Conservation (phyloP, 768 basidiomycete genomes). For the Hypholoma sublateritium region DNA sequence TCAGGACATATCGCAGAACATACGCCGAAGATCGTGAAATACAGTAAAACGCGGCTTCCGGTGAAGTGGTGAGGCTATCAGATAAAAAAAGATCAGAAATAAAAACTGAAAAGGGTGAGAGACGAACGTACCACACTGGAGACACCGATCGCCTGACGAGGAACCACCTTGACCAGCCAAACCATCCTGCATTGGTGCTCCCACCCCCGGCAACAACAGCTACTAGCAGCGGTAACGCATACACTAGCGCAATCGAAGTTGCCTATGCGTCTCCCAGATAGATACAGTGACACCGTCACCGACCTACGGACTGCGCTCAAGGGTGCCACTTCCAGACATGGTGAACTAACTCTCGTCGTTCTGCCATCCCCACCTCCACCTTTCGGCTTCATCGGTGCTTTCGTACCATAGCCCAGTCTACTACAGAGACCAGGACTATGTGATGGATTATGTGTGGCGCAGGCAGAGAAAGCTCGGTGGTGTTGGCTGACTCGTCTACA, state of each 20-base stretch:
- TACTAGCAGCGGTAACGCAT: not conserved
- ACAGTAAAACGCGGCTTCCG: too few species aligned
- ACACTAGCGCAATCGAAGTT: not conserved
- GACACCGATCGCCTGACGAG: too few species aligned
- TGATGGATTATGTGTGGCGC: not conserved
- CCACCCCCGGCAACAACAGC: not conserved
- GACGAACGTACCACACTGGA: too few species aligned
- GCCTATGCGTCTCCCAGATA: not conserved
- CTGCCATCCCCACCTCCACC: not conserved
- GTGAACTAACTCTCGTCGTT: too few species aligned
- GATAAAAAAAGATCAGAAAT: too few species aligned
- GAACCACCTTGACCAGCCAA: conserved; percentile 4
- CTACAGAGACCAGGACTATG: conserved; percentile 17
- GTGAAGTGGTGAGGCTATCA: too few species aligned
- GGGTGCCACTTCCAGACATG: not conserved
- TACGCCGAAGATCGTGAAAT: too few species aligned
- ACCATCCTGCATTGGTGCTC: not conserved
- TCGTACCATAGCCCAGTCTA: conserved; percentile 13
- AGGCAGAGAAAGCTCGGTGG: not conserved
- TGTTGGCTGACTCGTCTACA: not conserved
- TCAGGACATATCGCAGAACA: too few species aligned
- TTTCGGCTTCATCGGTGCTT: not conserved
- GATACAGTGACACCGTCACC: not conserved
- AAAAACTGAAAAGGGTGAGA: too few species aligned
- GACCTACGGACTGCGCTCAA: not conserved